phyloP scores from a whole-genome alignment of 345 rosid genomes.

The Ceriops zippeliana region DNA sequence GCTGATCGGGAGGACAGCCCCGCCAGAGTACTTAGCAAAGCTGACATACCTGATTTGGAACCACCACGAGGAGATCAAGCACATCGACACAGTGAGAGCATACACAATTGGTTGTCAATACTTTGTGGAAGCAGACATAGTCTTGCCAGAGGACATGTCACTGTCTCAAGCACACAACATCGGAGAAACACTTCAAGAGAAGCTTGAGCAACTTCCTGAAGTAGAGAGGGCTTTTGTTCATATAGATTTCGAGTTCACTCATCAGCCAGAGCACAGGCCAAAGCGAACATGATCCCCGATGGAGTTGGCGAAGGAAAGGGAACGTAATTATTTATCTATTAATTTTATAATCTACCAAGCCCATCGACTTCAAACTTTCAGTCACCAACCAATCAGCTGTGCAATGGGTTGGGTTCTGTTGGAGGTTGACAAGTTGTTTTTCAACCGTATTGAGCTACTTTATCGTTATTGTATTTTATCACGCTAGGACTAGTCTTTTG shows the following conservation, averaged over 20 bases:
- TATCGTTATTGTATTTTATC: no score
- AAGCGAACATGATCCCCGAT: slow-evolving; percentile 12
- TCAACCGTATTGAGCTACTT: no score
- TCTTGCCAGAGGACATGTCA: slow-evolving; percentile 40
- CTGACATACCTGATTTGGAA: slow-evolving; percentile 50
- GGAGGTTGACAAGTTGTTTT: no score
- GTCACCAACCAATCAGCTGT: no score
- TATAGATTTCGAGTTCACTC: slow-evolving; percentile 35
- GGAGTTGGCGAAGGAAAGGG: neutral
- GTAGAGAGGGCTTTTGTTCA: slow-evolving; percentile 50
- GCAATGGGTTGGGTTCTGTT: no score
- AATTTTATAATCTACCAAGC: no score
- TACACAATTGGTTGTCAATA: slow-evolving; percentile 39
- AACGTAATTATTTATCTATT: no score
- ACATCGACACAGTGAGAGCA: slow-evolving; percentile 47
- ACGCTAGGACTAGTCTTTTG: no score
- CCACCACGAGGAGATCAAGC: slow-evolving; percentile 40
- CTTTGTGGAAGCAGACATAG: slow-evolving; percentile 49
- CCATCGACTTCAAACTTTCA: no score
- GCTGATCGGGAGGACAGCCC: slow-evolving; percentile 45
- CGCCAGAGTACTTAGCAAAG: slow-evolving; percentile 46
- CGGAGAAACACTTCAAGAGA: slow-evolving; percentile 47
- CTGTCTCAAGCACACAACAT: slow-evolving; percentile 38
- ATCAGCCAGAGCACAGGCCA: slow-evolving; percentile 35
- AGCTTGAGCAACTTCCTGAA: slow-evolving; percentile 43